Evolutionary conservation across 2,329 filamentous ascomycete genomes (phyloP).

Genomic region (Septoria linicola): DNA sequence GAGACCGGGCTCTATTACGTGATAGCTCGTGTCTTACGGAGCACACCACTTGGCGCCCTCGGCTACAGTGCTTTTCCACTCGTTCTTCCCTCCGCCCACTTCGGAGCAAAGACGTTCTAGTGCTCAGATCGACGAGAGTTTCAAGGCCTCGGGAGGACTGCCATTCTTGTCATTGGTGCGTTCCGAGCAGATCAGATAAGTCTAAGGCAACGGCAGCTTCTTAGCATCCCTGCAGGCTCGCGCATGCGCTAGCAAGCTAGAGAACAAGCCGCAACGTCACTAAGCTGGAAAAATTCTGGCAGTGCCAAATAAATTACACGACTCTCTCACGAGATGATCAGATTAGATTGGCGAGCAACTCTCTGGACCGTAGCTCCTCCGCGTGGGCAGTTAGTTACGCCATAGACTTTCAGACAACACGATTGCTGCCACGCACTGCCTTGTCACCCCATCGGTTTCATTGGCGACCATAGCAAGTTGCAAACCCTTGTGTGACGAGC

Average conservation of each 20-base stretch:
- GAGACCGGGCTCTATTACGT: too few relatives aligned
- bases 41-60: conserved; percentile 7
- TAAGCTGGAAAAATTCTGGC: background rate
- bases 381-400: conserved; percentile 14
- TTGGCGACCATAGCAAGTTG: background rate
- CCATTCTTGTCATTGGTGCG: background rate
- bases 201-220: background rate
- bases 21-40: background rate
- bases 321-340: conserved; percentile 12
- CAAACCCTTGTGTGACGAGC: background rate
- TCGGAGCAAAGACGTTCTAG: background rate
- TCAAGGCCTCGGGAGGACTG: background rate
- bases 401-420: conserved; percentile 15
- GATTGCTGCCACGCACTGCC: background rate
- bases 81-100: too few relatives aligned
- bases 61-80: too few relatives aligned
- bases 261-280: background rate
- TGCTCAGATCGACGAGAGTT: background rate
- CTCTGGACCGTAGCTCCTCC: background rate
- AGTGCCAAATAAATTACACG: background rate
- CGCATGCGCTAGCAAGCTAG: background rate
- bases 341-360: conserved; percentile 10
- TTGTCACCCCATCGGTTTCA: background rate
- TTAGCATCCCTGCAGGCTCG: background rate
- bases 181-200: conserved; percentile 16